phyloP scores from a whole-genome alignment of 495 filamentous ascomycete species.

The Tuber borchii region DNA sequence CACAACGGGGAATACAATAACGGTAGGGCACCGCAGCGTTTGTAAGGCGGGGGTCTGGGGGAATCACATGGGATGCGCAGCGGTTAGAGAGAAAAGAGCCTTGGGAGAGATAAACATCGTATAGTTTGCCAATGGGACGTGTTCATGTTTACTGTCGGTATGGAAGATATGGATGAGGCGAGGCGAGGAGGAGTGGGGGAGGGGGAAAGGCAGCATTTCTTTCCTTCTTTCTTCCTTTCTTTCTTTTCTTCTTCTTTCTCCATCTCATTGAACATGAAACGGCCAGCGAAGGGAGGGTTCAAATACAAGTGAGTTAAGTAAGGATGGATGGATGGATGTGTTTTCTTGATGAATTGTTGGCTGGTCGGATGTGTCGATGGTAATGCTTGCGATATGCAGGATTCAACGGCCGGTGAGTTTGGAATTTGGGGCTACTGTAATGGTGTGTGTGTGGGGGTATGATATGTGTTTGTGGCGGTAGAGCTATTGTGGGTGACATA shows the following conservation, averaged over 20 bases:
- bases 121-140: not conserved
- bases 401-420: constrained; percentile 1
- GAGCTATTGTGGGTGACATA: not conserved
- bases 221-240: not conserved
- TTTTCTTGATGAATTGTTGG: not conserved
- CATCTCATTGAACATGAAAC: constrained; percentile 4
- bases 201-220: not conserved
- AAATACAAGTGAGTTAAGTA: not conserved
- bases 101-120: not conserved
- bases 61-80: not conserved
- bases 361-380: not conserved
- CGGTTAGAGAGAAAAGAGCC: not conserved
- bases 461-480: not conserved
- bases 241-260: not conserved
- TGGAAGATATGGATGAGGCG: not conserved
- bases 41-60: not conserved
- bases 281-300: not conserved
- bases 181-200: not conserved
- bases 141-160: not conserved
- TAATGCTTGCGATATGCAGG: not conserved
- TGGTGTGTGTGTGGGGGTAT: not conserved
- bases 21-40: not conserved
- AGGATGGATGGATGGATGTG: not conserved
- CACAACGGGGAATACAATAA: not conserved
- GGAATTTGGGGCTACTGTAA: not conserved